Evolutionary conservation across 202 grass and related monocot species (phyloP).

Genomic region (Bolboschoenoplectus hybrid): DNA sequence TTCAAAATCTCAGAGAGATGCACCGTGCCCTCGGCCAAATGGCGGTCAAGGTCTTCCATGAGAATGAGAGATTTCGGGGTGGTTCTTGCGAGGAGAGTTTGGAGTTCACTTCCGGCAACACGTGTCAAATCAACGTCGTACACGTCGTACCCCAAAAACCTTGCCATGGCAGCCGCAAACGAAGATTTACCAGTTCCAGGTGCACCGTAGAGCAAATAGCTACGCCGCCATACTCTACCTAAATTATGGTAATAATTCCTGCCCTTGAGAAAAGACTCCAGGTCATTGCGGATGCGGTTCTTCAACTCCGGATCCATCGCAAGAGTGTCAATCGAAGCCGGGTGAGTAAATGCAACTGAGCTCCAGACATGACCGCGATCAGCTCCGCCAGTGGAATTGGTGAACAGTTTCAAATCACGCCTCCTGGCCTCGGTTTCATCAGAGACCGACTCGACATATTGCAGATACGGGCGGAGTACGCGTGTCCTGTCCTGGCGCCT

Average conservation of each 20-base stretch:
- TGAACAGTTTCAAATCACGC: conserved; percentile 59
- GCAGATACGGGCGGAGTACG: conserved; percentile 80
- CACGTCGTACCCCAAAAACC: conserved; percentile 77
- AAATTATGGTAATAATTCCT: conserved; percentile 75
- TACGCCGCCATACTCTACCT: conserved; percentile 80
- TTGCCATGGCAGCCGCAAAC: conserved; percentile 86
- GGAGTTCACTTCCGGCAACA: conserved; percentile 46
- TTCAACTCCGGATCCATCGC: conserved; percentile 87
- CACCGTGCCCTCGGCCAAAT: conserved; percentile 44
- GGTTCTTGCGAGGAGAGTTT: conserved; percentile 58
- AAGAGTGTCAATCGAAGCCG: conserved; percentile 67
- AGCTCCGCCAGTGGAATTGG: conserved; percentile 34
- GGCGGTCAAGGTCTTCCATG: conserved; percentile 73
- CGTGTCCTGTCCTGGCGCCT: conserved; percentile 72
- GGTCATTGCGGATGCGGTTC: conserved; percentile 60
- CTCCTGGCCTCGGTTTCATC: conserved; percentile 69
- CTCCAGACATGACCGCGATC: conserved; percentile 42
- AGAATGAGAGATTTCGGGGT: conserved; percentile 69
- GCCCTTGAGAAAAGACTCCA: conserved; percentile 71
- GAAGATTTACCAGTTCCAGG: conserved; percentile 87
- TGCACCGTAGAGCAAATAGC: conserved; percentile 80
- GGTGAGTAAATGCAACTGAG: conserved; percentile 72
- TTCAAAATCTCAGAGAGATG: conserved; percentile 42
- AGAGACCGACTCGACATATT: conserved; percentile 75
- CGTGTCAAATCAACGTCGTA: conserved; percentile 78